Evolutionary conservation across 1,284 basidiomycete species (phyloP), one percentile per base, ranked within the genome.

Genomic region (Ustilago tritici): DNA sequence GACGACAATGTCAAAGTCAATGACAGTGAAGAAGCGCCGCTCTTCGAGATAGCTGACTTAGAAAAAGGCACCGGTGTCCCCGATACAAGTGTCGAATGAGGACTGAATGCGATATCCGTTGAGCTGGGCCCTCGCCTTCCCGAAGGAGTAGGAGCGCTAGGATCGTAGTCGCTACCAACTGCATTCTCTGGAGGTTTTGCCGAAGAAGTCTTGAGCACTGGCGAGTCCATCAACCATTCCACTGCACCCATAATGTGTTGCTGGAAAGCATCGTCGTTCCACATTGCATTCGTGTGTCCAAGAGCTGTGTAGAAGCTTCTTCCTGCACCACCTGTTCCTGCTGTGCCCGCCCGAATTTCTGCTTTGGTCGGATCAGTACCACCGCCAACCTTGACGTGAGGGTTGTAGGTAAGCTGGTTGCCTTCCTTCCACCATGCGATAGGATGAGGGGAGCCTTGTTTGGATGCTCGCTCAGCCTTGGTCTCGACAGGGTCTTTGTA

Each of bases 381-480:
- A 23, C 79, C 81, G 17, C 78, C 78, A 8, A 79, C 66, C n/a
- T 70, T 65, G 23, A 63, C 23, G 36, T 76, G 65, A 17, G 71
- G 73, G 23, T 78, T 71, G 60, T 70, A 71, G 17, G 54, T 56
- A 14, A 82, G 69, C 28, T 79, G 72, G 9, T 76, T 49, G 50
- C 80, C 81, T 53, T 83, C 80, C 58, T 72, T 76, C 69, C 73
- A 83, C 81, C 81, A 83, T 6, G 80, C 80, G 19, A 83, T 76
- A n/a, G 81, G 80, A 55, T 83, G 81, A 5, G 70, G 69, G 5
- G 55, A 57, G 31, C 81, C 81, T 53, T 82, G 75, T 34, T 70
- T 57, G 8, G 41, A 46, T 14, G 68, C 69, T 5, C 76, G 68
- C 36, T 82, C 62, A 14, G 31, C 49, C 17, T 41, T 50, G 4